A percentile compares a stretch with the other conserved stretches of the same genome.
phyloP scores from a whole-genome alignment of 345 rosid genomes.

The Viola odorata region DNA sequence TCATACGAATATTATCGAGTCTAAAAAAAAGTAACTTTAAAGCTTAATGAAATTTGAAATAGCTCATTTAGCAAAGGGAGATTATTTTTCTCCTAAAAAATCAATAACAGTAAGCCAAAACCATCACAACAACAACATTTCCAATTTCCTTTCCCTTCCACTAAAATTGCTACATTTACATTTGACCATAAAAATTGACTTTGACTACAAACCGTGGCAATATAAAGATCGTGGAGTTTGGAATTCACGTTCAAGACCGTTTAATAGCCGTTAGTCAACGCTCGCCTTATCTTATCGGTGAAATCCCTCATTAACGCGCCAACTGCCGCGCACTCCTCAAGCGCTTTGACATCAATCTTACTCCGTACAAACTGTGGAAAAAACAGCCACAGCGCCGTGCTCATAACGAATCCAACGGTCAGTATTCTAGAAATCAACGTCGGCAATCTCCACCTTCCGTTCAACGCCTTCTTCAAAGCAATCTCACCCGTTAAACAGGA shows the following conservation, averaged over 20 bases:
- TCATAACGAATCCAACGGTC: slow-evolving; percentile 27
- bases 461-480: slow-evolving; percentile 15
- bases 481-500: slow-evolving; percentile 21
- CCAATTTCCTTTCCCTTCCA: too few species aligned
- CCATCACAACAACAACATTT: too few species aligned
- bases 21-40: too few species aligned
- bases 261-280: neutral
- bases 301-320: slow-evolving; percentile 10
- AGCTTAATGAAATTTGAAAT: too few species aligned
- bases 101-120: too few species aligned
- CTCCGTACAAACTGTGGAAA: slow-evolving; percentile 23
- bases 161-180: too few species aligned
- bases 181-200: too few species aligned
- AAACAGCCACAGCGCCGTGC: slow-evolving; percentile 30
- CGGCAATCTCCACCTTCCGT: slow-evolving; percentile 14
- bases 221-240: too few species aligned
- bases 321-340: slow-evolving; percentile 41
- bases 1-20: too few species aligned
- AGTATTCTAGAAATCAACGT: slow-evolving; percentile 5
- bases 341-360: slow-evolving; percentile 21
- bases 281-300: neutral
- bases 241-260: neutral
- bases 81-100: too few species aligned
- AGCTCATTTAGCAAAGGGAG: too few species aligned
- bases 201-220: too few species aligned